phyloP scores from a whole-genome alignment of 1,139 yeast genomes.

The Hyphopichia fennica region DNA sequence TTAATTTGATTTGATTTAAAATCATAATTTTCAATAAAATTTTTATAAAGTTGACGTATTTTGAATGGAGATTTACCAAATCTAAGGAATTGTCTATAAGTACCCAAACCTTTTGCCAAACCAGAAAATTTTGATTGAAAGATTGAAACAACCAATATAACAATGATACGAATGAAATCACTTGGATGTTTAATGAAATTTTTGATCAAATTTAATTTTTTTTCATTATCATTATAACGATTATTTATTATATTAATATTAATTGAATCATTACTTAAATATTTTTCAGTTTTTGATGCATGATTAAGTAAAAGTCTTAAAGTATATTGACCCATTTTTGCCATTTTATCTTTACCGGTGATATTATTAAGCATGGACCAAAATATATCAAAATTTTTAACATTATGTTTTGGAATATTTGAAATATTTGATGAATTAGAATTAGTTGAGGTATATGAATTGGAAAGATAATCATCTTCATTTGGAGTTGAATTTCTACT shows the following conservation, averaged over 20 bases:
- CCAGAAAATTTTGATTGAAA: constrained; percentile 43
- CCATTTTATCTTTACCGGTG: constrained; percentile 69
- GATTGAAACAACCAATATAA: constrained; percentile 29
- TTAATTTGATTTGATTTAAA: constrained; percentile 11
- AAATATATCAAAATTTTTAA: constrained; percentile 39
- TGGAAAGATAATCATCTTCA: background rate
- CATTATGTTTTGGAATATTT: constrained; percentile 1
- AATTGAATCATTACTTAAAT: constrained; percentile 33
- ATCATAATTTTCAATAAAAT: constrained; percentile 12
- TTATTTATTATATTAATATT: constrained; percentile 30
- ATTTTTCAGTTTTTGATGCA: constrained; percentile 39
- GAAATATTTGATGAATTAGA: background rate
- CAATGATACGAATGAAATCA: constrained; percentile 37
- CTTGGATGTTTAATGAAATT: constrained; percentile 45
- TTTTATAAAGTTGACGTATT: constrained; percentile 27
- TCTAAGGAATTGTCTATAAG: constrained; percentile 67
- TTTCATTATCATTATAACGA: constrained; percentile 34
- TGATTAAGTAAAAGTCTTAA: constrained; percentile 54
- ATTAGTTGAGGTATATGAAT: background rate
- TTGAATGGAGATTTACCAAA: constrained; percentile 74
- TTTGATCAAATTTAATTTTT: constrained; percentile 33
- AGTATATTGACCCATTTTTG: constrained; percentile 61
- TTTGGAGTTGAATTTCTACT: constrained; percentile 8
- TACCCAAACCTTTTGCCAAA: constrained; percentile 51
- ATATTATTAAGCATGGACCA: constrained; percentile 53